Evolutionary conservation across 108 stramenopile species (phyloP).

Genomic region (Cyclostephanos invisitatus): DNA sequence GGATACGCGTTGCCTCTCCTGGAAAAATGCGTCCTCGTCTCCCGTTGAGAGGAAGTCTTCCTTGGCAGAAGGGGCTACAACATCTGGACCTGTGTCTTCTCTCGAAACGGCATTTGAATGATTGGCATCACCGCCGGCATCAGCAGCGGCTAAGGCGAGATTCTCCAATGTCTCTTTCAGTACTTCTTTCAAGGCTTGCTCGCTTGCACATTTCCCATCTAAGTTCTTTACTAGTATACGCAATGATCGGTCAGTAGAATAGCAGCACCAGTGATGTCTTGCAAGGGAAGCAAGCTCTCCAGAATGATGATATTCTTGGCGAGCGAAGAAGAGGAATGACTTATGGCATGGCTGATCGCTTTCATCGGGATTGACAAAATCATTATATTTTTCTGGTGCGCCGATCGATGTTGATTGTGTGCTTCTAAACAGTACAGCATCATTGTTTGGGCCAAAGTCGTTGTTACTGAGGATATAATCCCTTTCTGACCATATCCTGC

Average conservation of each 20-base stretch:
- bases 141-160: slow-evolving; percentile 39
- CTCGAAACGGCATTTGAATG: slow-evolving; percentile 12
- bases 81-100: slow-evolving; percentile 41
- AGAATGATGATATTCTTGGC: slow-evolving; percentile 77
- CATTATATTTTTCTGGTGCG: slow-evolving; percentile 63
- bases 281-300: slow-evolving; percentile 56
- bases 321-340: slow-evolving; percentile 55
- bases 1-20: slow-evolving; percentile 21
- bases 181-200: slow-evolving; percentile 65
- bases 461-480: slow-evolving; percentile 46
- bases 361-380: slow-evolving; percentile 54
- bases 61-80: slow-evolving; percentile 1
- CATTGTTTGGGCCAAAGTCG: slow-evolving; percentile 25
- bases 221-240: slow-evolving; percentile 72
- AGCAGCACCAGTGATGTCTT: slow-evolving; percentile 74
- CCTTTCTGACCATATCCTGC: slow-evolving; percentile 80
- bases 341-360: slow-evolving; percentile 29
- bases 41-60: slow-evolving; percentile 25
- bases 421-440: slow-evolving; percentile 43
- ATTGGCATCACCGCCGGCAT: slow-evolving; percentile 8
- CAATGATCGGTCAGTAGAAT: slow-evolving; percentile 71
- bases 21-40: slow-evolving; percentile 40
- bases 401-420: slow-evolving; percentile 51
- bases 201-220: slow-evolving; percentile 63
- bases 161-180: slow-evolving; percentile 79